Evolutionary conservation across 116 monocot species (phyloP).

Genomic region (Posidonia oceanica): DNA sequence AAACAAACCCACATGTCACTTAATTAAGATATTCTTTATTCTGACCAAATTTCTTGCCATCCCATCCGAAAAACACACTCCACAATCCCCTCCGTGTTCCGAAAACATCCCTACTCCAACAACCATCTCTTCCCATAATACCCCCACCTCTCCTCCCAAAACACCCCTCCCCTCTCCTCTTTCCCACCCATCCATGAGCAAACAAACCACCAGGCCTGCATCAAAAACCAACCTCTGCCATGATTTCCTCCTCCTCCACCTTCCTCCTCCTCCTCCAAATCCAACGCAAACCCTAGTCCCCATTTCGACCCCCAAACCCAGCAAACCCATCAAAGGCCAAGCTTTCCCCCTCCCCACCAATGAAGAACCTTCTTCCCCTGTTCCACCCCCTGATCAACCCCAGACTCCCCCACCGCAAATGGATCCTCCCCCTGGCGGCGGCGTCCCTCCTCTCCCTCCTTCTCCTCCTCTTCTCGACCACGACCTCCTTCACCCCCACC

Average conservation of each 20-base stretch:
- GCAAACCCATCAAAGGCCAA: background rate
- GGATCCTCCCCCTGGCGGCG: conserved; percentile 35
- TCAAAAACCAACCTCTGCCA: background rate
- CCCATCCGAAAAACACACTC: too few species aligned
- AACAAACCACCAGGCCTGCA: background rate
- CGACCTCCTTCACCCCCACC: conserved; percentile 1
- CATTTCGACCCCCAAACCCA: background rate
- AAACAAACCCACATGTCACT: too few species aligned
- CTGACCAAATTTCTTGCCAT: too few species aligned
- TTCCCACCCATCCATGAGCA: background rate
- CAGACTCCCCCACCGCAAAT: conserved; percentile 7
- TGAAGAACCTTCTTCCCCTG: background rate
- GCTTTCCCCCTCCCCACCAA: background rate
- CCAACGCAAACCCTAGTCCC: background rate
- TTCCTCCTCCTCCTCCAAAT: conserved; percentile 1
- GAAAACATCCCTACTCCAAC: too few species aligned
- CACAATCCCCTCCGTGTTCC: too few species aligned
- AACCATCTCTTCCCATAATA: too few species aligned
- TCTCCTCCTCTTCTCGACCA: conserved; percentile 22
- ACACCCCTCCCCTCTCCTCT: background rate
- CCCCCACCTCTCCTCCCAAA: background rate
- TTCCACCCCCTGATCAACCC: background rate
- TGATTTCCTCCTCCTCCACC: background rate
- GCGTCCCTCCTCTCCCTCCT: conserved; percentile 21
- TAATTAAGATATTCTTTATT: too few species aligned